These are phyloP conservation scores for Neurospora sp. DNA, from an alignment of 495 filamentous ascomycete species.

Conservation along the genomic window DNA sequence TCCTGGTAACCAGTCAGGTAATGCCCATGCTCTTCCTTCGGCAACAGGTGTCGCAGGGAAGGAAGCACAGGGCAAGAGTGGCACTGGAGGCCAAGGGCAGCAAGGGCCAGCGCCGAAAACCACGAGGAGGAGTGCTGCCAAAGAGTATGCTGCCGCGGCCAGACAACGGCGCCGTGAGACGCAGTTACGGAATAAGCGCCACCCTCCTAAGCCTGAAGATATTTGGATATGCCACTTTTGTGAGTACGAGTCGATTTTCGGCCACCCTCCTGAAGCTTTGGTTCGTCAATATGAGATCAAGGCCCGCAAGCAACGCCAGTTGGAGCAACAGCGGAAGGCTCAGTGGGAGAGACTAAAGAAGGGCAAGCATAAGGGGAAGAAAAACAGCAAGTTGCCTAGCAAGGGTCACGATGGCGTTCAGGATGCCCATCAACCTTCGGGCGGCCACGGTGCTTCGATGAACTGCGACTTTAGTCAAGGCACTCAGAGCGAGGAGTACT, in stretches of 20 bases:
- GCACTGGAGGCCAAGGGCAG: not conserved
- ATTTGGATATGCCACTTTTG: conserved; percentile 94
- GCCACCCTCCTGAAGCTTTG: conserved; percentile 68
- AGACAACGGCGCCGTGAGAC: conserved; percentile 30
- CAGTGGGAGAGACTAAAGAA: conserved; percentile 91
- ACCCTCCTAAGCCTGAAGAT: conserved; percentile 63
- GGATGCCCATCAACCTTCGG: conserved; percentile 13
- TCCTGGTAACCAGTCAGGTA: conserved; percentile 5
- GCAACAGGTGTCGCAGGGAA: conserved; percentile 1
- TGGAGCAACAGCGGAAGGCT: conserved; percentile 70
- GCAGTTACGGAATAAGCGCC: conserved; percentile 56
- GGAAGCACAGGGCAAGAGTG: conserved; percentile 5
- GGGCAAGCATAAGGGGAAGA: conserved; percentile 76
- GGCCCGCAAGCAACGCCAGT: conserved; percentile 73
- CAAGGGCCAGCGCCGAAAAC: conserved; percentile 6
- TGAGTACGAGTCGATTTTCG: conserved; percentile 81
- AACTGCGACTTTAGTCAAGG: conserved; percentile 22
- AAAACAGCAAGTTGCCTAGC: conserved; percentile 49
- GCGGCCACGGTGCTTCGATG: conserved; percentile 13
- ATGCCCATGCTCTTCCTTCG: not conserved
- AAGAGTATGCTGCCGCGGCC: conserved; percentile 20
- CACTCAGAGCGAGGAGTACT: conserved; percentile 24
- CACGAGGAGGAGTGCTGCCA: conserved; percentile 10
- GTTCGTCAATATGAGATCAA: conserved; percentile 92
- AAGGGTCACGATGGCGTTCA: conserved; percentile 36